phyloP scores from a whole-genome alignment of 2,329 filamentous ascomycete genomes.

The Dothidotthia symphoricarpi region DNA sequence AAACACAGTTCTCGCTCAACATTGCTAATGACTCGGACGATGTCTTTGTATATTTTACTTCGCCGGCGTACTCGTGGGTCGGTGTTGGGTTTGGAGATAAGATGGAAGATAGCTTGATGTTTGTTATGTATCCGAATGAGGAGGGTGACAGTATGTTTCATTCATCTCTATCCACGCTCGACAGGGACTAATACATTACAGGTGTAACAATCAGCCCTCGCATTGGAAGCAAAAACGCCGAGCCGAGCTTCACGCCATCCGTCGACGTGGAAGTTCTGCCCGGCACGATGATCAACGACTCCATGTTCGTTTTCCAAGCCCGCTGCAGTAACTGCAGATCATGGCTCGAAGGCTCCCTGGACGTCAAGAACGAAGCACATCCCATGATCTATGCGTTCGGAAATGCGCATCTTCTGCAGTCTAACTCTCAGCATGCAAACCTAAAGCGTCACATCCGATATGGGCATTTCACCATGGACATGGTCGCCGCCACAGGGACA shows the following conservation, averaged over 20 bases:
- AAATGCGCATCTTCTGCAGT: conserved; percentile 27
- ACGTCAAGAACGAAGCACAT: conserved; percentile 30
- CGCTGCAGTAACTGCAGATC: conserved; percentile 43
- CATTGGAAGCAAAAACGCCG: conserved; percentile 33
- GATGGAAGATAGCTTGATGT: conserved; percentile 48
- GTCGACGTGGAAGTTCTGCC: conserved; percentile 31
- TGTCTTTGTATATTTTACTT: conserved; percentile 36
- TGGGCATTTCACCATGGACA: conserved; percentile 44
- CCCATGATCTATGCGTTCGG: conserved; percentile 48
- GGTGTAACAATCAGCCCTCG: conserved; percentile 42
- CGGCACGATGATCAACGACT: conserved; percentile 34
- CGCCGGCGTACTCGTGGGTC: conserved; percentile 46
- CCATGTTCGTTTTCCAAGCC: conserved; percentile 40
- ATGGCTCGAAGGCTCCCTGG: conserved; percentile 39
- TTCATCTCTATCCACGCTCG: not conserved
- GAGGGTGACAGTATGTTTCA: conserved; percentile 32
- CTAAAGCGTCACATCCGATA: conserved; percentile 42
- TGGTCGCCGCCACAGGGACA: conserved; percentile 39
- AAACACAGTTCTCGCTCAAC: conserved; percentile 40
- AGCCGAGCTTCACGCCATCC: conserved; percentile 35
- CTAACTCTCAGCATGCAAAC: conserved; percentile 31
- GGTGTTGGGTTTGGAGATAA: conserved; percentile 45
- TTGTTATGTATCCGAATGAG: conserved; percentile 45
- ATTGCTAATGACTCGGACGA: conserved; percentile 35
- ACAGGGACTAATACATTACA: conserved; percentile 11